These are phyloP conservation scores for Suhomyces vadensis DNA, from an alignment of 805 yeast species.

Conservation along the genomic window DNA sequence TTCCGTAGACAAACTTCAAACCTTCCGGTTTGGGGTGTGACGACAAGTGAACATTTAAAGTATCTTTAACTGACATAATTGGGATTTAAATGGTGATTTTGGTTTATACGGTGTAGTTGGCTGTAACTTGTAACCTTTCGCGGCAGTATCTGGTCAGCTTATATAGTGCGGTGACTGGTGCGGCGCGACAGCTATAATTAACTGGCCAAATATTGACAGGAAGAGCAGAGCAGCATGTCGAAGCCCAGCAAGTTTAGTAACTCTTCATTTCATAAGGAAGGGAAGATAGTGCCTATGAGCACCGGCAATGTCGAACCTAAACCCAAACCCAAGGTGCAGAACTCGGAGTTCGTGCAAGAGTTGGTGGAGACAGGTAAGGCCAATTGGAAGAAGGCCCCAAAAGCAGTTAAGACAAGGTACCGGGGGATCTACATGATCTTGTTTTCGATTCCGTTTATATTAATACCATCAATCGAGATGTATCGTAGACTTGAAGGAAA, in stretches of 20 bases:
- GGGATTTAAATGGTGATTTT: not conserved
- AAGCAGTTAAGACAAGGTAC: slow-evolving; percentile 36
- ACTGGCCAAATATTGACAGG: too few relatives aligned
- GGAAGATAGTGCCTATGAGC: slow-evolving; percentile 13
- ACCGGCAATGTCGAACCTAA: slow-evolving; percentile 9
- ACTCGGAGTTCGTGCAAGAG: slow-evolving; percentile 36
- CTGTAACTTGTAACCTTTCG: too few relatives aligned
- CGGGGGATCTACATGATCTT: slow-evolving; percentile 39
- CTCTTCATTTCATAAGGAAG: slow-evolving; percentile 34
- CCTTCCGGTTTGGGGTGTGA: slow-evolving; percentile 48
- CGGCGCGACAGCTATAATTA: too few relatives aligned
- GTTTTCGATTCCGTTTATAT: slow-evolving; percentile 38
- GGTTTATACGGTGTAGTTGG: not conserved
- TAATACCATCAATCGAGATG: slow-evolving; percentile 36
- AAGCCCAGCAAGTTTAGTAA: slow-evolving; percentile 22
- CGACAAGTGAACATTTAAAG: slow-evolving; percentile 2
- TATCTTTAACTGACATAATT: slow-evolving; percentile 11
- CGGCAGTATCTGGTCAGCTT: too few relatives aligned
- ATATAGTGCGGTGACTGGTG: too few relatives aligned
- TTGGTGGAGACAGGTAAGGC: slow-evolving; percentile 42
- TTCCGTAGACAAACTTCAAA: slow-evolving; percentile 70
- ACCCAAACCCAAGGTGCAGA: slow-evolving; percentile 15
- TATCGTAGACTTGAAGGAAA: slow-evolving; percentile 40
- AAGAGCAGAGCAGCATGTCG: too few relatives aligned
- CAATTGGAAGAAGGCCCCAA: slow-evolving; percentile 46